Evolutionary conservation across 1,284 basidiomycete species (phyloP).

Genomic region (Tetrapyrgos nigripes): DNA sequence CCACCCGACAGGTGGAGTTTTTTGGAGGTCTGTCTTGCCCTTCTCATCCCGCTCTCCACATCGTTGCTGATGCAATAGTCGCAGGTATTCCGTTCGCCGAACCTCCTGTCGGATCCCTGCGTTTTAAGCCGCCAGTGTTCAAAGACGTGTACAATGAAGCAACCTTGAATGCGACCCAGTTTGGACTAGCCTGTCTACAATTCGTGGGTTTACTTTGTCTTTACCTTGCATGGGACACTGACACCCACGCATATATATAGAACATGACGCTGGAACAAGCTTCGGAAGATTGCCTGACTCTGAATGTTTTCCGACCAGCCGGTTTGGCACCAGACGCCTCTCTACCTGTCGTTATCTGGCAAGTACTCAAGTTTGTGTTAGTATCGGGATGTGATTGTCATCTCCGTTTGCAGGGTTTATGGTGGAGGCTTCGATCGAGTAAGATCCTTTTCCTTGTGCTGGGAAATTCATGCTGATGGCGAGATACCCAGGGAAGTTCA

Average conservation of each 20-base stretch:
- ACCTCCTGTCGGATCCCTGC: neutral
- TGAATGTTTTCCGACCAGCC: constrained; percentile 12
- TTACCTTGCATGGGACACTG: no score
- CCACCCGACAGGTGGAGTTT: neutral
- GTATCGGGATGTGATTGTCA: no score
- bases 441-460: no score
- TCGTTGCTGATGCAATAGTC: neutral
- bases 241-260: neutral
- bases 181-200: constrained; percentile 12
- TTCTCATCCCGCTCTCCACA: neutral
- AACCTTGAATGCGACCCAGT: constrained; percentile 3
- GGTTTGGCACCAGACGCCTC: neutral
- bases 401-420: no score
- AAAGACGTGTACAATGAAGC: neutral
- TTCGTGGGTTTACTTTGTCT: neutral
- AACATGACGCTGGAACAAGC: neutral
- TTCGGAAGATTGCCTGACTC: constrained; percentile 14
- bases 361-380: no score
- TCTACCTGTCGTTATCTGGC: constrained; percentile 3
- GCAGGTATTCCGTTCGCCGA: constrained; percentile 2
- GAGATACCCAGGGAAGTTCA: no score
- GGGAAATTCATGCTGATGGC: no score
- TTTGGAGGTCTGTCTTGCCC: neutral
- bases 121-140: neutral
- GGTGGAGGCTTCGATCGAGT: constrained; percentile 7